These are phyloP conservation scores for Priceomyces melissophilus DNA, from an alignment of 805 yeast species.

Conservation along the genomic window DNA sequence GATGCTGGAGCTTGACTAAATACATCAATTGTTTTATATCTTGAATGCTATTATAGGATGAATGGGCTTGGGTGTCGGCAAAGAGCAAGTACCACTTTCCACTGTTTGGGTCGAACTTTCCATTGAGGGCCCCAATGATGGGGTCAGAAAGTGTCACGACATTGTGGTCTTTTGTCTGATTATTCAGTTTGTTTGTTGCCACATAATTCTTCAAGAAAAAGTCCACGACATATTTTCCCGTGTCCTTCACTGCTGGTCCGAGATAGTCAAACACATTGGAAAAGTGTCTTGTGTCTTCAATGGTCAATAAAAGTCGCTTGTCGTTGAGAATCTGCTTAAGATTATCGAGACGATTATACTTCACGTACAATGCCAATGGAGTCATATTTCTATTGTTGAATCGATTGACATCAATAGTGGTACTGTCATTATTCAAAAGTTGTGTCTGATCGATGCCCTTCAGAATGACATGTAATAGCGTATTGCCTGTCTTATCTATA, in stretches of 20 bases:
- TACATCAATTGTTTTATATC: conserved; percentile 21
- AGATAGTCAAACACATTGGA: conserved; percentile 38
- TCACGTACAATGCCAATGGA: conserved; percentile 69
- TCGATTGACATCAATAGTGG: conserved; percentile 50
- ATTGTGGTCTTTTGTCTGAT: not conserved
- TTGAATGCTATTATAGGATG: conserved; percentile 14
- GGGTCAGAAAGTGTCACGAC: too few species aligned
- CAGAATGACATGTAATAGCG: conserved; percentile 68
- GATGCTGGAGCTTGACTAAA: conserved; percentile 19
- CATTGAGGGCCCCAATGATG: conserved; percentile 27
- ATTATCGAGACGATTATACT: conserved; percentile 64
- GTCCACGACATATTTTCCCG: conserved; percentile 20
- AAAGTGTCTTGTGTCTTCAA: conserved; percentile 31
- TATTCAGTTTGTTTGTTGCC: conserved; percentile 11
- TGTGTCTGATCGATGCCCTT: conserved; percentile 38
- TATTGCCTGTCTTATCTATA: conserved; percentile 68
- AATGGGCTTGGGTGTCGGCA: conserved; percentile 9
- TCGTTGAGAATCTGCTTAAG: conserved; percentile 49
- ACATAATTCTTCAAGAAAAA: conserved; percentile 19
- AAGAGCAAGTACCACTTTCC: conserved; percentile 35
- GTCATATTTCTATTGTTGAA: conserved; percentile 57
- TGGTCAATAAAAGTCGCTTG: conserved; percentile 37
- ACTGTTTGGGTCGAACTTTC: conserved; percentile 26
- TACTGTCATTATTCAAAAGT: conserved; percentile 22
- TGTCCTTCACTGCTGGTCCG: conserved; percentile 26